Evolutionary conservation across 2,329 filamentous ascomycete species (phyloP), one percentile per base, ranked within the genome.

Genomic region (Aspergillus pseudotamarii): DNA sequence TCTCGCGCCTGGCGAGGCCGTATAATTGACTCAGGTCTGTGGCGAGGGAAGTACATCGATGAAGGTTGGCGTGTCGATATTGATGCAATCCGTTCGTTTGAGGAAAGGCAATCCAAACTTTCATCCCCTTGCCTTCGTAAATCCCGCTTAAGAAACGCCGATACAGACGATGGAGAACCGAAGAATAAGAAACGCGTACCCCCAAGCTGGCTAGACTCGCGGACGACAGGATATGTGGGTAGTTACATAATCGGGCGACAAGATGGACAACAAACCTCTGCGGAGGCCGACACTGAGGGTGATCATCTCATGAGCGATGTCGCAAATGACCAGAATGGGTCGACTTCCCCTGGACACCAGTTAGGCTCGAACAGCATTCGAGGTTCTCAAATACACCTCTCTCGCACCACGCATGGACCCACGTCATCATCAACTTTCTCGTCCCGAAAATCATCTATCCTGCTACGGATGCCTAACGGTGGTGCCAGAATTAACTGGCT

Each of bases 21-120:
- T 21, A 90, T 94, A 6, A 80, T 93, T 58, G 95, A 99, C 76
- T 88, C 91, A 38, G 90, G 91, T 65, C 81, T 98, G 32, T 99
- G 95, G 95, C 90, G 92, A 74, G 84, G 88, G 16, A 80, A 96
- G 16, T 99, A 96, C 78, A 85, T 89, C 41, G 80, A 89, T 9
- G 94, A 98, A 79, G 95, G 95, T 6, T 99, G 95, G 92, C 88
- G 88, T 67, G 86, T 91, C 8, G 84, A 94, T 66, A 78, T 80
- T 9, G 79, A 82, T 11, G 91, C 93, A 68, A 87, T 96, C 32
- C 80, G 81, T 46, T 78, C 81, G 2, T 93, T 88, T 68, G 92
- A 96, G 75, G 83, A 85, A 45, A 78, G 82, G 61, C 78, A 80
- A 63, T 76, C 77, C 1, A 76, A 72, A 70, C 73, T 70, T 61